Percentiles rank a stretch among this genome's conserved stretches.
phyloP scores from a whole-genome alignment of 805 yeast species.

The Sugiyamaella qingdaonensis region DNA sequence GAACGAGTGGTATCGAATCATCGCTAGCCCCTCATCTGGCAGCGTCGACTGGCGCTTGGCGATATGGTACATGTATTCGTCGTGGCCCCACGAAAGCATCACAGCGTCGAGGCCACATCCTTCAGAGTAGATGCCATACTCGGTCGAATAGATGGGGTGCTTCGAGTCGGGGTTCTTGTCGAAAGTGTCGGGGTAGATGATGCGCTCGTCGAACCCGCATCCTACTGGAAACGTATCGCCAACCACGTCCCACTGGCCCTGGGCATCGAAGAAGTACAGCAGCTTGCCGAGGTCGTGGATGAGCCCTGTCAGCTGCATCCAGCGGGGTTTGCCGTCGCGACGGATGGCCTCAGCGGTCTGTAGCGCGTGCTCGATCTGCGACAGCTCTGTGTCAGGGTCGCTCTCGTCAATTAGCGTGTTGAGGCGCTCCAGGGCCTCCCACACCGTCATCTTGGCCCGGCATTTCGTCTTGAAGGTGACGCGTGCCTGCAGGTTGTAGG shows the following conservation, averaged over 20 bases:
- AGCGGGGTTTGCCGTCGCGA: slow-evolving; percentile 61
- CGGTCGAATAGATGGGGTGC: slow-evolving; percentile 62
- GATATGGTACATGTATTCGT: slow-evolving; percentile 70
- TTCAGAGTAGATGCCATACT: slow-evolving; percentile 60
- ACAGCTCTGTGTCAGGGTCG: slow-evolving; percentile 71
- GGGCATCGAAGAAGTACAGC: slow-evolving; percentile 62
- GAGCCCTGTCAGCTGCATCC: slow-evolving; percentile 73
- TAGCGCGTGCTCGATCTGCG: slow-evolving; percentile 70
- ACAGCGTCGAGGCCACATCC: slow-evolving; percentile 66
- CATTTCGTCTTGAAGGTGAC: slow-evolving; percentile 65
- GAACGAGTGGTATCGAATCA: slow-evolving; percentile 71
- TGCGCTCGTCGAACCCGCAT: slow-evolving; percentile 56
- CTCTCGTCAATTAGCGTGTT: slow-evolving; percentile 64
- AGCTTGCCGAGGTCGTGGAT: slow-evolving; percentile 70
- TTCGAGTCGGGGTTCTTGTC: slow-evolving; percentile 54
- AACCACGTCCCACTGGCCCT: slow-evolving; percentile 78
- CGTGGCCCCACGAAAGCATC: slow-evolving; percentile 77
- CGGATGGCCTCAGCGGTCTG: slow-evolving; percentile 75
- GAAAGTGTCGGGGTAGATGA: slow-evolving; percentile 59
- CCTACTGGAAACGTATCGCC: slow-evolving; percentile 79
- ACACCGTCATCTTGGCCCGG: slow-evolving; percentile 62
- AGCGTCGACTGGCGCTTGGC: slow-evolving; percentile 60
- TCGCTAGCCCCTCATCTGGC: slow-evolving; percentile 64
- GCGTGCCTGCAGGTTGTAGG: slow-evolving; percentile 66
- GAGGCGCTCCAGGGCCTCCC: slow-evolving; percentile 64